phyloP scores from a whole-genome alignment of 108 stramenopile species.

The Skeletonema marinoi region DNA sequence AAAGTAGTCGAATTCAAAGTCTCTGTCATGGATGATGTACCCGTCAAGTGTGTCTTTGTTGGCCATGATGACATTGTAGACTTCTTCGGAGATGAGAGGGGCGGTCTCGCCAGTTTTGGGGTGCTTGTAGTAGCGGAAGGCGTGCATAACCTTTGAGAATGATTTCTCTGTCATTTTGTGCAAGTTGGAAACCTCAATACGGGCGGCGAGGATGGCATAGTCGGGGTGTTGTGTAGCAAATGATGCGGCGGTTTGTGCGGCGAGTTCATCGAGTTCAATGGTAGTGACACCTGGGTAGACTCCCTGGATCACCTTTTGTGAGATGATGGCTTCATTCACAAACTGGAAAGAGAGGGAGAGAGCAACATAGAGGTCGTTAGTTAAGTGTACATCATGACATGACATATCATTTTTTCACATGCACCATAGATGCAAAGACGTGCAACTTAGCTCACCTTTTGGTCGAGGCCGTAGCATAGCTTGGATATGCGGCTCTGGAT shows the following conservation, averaged over 20 bases:
- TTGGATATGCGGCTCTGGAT: conserved; percentile 96
- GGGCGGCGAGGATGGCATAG: conserved; percentile 96
- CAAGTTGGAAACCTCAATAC: conserved; percentile 97
- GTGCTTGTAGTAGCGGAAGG: conserved; percentile 86
- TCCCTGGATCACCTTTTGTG: conserved; percentile 99
- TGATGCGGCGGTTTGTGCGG: conserved; percentile 99
- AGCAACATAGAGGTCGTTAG: background rate
- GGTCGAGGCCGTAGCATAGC: conserved; percentile 96
- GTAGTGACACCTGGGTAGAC: conserved; percentile 99
- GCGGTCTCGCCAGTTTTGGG: conserved; percentile 92
- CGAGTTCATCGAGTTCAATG: conserved; percentile 97
- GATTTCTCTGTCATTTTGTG: conserved; percentile 94
- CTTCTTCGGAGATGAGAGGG: conserved; percentile 80
- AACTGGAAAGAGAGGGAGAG: conserved; percentile 53
- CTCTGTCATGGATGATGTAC: conserved; percentile 90
- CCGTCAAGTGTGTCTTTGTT: conserved; percentile 84
- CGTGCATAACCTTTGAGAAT: conserved; percentile 89
- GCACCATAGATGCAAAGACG: background rate
- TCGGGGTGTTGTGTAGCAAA: conserved; percentile 98
- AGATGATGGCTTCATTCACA: conserved; percentile 90
- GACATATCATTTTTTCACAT: conserved; percentile 4
- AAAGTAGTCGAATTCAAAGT: conserved; percentile 98
- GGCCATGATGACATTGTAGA: conserved; percentile 86
- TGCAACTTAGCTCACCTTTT: conserved; percentile 62
- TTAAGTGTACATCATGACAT: background rate